Evolutionary conservation across 1,284 basidiomycete species (phyloP).

Genomic region (Phylloboletellus chloephorus): DNA sequence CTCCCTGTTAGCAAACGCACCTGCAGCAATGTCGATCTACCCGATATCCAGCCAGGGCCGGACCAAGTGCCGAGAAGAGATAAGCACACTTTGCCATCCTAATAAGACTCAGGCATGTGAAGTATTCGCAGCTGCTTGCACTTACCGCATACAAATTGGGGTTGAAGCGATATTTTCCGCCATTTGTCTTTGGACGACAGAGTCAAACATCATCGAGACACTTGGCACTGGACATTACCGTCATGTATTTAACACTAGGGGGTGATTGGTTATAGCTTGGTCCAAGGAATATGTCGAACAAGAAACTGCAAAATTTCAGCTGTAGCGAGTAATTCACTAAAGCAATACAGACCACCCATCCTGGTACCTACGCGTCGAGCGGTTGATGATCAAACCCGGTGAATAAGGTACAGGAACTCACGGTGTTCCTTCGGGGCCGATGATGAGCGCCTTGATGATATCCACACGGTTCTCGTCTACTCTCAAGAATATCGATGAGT

Average conservation of each 20-base stretch:
- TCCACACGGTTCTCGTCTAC: slow-evolving; percentile 86
- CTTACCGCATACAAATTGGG: slow-evolving; percentile 84
- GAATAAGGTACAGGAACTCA: slow-evolving; percentile 42
- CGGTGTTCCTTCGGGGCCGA: slow-evolving; percentile 88
- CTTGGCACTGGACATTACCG: slow-evolving; percentile 41
- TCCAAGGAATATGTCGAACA: slow-evolving; percentile 90
- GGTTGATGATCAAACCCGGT: neutral
- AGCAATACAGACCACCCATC: slow-evolving; percentile 65
- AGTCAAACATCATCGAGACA: slow-evolving; percentile 6
- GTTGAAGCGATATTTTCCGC: slow-evolving; percentile 85
- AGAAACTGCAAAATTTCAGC: slow-evolving; percentile 40
- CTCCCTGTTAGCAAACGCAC: slow-evolving; percentile 32
- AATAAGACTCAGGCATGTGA: slow-evolving; percentile 3
- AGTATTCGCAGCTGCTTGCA: slow-evolving; percentile 9
- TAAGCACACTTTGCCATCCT: slow-evolving; percentile 90
- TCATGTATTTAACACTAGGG: slow-evolving; percentile 86
- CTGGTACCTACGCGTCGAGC: slow-evolving; percentile 50
- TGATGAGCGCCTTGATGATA: slow-evolving; percentile 85
- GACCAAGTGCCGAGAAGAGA: slow-evolving; percentile 88
- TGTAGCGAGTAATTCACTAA: neutral
- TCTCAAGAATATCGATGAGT: slow-evolving; percentile 83
- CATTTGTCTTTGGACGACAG: slow-evolving; percentile 61
- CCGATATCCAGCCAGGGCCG: slow-evolving; percentile 86
- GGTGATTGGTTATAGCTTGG: slow-evolving; percentile 76
- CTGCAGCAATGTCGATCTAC: slow-evolving; percentile 80